phyloP scores from a whole-genome alignment of 2,329 filamentous ascomycete species.

The Stagonosporopsis rhizophila region DNA sequence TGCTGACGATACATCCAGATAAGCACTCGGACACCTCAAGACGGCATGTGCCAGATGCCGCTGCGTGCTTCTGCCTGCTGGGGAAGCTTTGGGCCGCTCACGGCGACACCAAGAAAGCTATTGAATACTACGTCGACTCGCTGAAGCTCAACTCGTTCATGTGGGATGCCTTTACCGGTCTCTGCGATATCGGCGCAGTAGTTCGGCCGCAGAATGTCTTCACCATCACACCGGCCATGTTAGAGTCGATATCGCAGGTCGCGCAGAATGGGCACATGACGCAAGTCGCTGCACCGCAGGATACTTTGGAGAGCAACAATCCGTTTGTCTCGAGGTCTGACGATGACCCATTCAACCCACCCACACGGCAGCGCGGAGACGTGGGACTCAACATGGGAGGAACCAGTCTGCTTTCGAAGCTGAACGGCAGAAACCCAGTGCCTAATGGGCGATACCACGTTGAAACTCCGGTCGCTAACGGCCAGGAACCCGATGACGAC shows the following conservation, averaged over 20 bases:
- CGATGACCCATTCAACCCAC: conserved; percentile 55
- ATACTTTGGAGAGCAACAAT: conserved; percentile 33
- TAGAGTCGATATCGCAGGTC: conserved; percentile 54
- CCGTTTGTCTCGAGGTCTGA: conserved; percentile 47
- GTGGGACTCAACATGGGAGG: conserved; percentile 46
- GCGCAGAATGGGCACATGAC: conserved; percentile 32
- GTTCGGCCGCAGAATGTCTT: conserved; percentile 88
- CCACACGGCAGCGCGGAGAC: conserved; percentile 41
- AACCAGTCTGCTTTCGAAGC: conserved; percentile 49
- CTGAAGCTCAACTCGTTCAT: conserved; percentile 93
- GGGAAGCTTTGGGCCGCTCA: conserved; percentile 87
- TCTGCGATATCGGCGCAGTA: conserved; percentile 83
- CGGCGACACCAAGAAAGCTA: conserved; percentile 80
- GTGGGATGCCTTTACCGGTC: conserved; percentile 92
- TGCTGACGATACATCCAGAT: conserved; percentile 50
- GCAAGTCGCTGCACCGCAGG: conserved; percentile 22
- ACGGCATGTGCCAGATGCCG: conserved; percentile 79
- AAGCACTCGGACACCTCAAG: conserved; percentile 79
- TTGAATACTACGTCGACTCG: conserved; percentile 85
- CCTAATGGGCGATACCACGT: conserved; percentile 37
- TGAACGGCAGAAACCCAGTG: conserved; percentile 53
- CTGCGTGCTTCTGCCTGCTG: conserved; percentile 81
- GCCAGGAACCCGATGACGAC: conserved; percentile 46
- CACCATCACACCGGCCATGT: conserved; percentile 72
- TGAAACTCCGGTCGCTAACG: conserved; percentile 58